Evolutionary conservation across 768 basidiomycete genomes (phyloP).

Genomic region (Mycena polygramma): DNA sequence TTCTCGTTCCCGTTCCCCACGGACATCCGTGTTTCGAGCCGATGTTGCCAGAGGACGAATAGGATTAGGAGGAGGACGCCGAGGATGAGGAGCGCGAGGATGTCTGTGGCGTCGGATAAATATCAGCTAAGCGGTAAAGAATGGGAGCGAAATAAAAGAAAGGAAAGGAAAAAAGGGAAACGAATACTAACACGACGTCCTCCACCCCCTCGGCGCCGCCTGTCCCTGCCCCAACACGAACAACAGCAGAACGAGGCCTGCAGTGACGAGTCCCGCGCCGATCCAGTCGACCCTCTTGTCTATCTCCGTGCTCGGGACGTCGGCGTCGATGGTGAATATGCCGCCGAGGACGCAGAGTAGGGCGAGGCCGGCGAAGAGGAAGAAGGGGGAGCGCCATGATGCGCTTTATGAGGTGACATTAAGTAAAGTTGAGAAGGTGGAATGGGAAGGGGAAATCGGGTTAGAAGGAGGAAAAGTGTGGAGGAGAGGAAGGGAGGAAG

Average conservation of each 20-base stretch:
- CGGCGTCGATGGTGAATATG: conserved; percentile 62
- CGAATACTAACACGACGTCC: conserved; percentile 48
- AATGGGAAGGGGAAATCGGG: no score
- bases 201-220: conserved; percentile 71
- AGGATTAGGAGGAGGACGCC: conserved; percentile 63
- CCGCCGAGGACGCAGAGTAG: conserved; percentile 56
- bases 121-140: neutral
- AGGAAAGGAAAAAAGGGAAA: conserved; percentile 31
- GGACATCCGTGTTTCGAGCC: conserved; percentile 56
- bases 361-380: conserved; percentile 61
- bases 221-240: conserved; percentile 78
- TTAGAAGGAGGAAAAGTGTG: no score
- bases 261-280: conserved; percentile 73
- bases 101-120: conserved; percentile 54
- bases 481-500: no score
- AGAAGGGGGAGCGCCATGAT: conserved; percentile 68
- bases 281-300: conserved; percentile 76
- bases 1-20: no score
- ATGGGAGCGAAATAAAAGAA: no score
- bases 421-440: no score
- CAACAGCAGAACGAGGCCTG: conserved; percentile 74
- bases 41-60: conserved; percentile 75
- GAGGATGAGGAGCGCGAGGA: conserved; percentile 73
- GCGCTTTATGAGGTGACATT: no score
- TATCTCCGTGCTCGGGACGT: conserved; percentile 47